Base-by-base conservation (phyloP, 164 flowering plant species). In the Santalum album region DNA sequence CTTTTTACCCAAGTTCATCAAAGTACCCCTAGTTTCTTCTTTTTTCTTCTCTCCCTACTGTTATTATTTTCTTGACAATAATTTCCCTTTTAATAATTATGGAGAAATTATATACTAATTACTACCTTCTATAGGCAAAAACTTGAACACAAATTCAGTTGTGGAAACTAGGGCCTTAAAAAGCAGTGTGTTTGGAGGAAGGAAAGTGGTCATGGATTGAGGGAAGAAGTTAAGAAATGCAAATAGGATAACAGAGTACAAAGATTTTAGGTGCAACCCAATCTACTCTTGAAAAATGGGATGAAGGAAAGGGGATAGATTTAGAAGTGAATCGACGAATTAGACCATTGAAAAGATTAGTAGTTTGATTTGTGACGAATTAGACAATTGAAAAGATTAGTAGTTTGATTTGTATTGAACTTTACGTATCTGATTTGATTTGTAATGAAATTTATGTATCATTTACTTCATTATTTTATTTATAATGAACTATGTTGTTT, bases 181-280 rank as follows among this genome's bases (percentile, higher is more conserved):
- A 34, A 53, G 26, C 3, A 29, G 19, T 5, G 46, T 12, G 50
- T 49, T 54, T n/a, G 61, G 54, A 54, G 64, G 70, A 59, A 62
- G 58, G 59, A 64, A 64, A 56, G 38, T 68, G 65, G 27, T 11
- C 2, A 32, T 14, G 14, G 25, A 51, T 47, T 69, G 65, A 60
- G 72, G 75, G 62, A 68, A 79, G 58, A 78, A 68, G 60, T 53
- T 71, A 74, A 38, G 45, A 61, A 38, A 20, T 58, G 57, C 50
- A 55, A 15, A n/a, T 7, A 16, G 2, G 23, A 32, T 7, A 34
- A 35, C 15, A 10, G 39, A 21, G 1, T 44, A 15, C 57, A 55
- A 20, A 49, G 54, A 60, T 43, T 65, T 61, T 69, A 69, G 73
- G 69, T 69, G 65, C 73, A 58, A 42, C 34, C 22, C 47, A 32